Percentiles rank a stretch among this genome's conserved stretches.
Evolutionary conservation across 2,329 filamentous ascomycete species (phyloP).

Genomic region (Ophiostoma tasmaniense): DNA sequence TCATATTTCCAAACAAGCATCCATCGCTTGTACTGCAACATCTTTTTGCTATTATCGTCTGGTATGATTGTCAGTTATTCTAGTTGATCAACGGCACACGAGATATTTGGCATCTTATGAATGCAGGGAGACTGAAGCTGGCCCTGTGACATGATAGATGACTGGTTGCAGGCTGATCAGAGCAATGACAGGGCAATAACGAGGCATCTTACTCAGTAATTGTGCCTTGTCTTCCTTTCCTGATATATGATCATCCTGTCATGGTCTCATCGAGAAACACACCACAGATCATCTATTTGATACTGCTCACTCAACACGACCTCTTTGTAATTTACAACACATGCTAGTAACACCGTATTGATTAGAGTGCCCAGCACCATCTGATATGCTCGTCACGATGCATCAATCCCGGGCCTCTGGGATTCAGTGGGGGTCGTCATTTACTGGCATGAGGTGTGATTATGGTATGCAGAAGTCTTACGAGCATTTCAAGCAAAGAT

Average conservation of each 20-base stretch:
- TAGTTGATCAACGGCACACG: no score
- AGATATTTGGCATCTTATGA: no score
- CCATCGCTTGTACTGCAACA: not conserved
- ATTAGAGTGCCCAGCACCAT: not conserved
- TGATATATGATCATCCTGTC: not conserved
- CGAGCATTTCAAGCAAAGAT: no score
- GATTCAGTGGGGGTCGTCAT: not conserved
- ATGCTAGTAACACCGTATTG: not conserved
- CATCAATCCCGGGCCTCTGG: not conserved
- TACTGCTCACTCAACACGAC: not conserved
- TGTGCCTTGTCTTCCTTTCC: not conserved
- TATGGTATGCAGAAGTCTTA: not conserved
- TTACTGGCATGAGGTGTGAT: not conserved
- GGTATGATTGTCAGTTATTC: not conserved
- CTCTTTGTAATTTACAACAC: not conserved
- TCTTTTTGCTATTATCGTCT: no score
- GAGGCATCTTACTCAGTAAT: no score
- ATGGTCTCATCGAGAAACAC: not conserved
- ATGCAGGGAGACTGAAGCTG: not conserved
- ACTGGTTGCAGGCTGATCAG: not conserved
- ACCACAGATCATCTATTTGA: not conserved
- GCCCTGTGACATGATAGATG: no score
- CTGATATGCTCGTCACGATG: constrained; percentile 2
- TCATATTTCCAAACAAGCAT: constrained; percentile 2
- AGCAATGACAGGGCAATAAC: no score